Conservation (phyloP, 225 moss, liverwort and hornwort species). For the Takakia lepidozioides region DNA sequence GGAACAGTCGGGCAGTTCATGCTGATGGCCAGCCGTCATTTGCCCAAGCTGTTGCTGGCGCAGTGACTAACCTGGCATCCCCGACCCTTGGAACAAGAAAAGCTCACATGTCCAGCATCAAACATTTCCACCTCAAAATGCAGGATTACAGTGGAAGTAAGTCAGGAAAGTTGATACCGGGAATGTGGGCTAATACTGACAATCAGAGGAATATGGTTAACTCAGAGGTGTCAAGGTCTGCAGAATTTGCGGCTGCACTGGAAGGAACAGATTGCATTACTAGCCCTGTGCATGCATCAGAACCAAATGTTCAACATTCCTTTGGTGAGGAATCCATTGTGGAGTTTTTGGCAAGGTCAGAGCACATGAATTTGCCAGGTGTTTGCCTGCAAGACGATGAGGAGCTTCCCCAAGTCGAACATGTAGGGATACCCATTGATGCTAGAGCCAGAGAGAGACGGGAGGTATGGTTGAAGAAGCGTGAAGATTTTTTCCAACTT, state of each 20-base stretch:
- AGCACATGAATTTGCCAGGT: neutral
- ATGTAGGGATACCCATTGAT: slow-evolving; percentile 5
- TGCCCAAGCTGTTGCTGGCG: slow-evolving; percentile 26
- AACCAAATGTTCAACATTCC: neutral
- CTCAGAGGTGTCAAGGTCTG: neutral
- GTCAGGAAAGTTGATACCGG: slow-evolving; percentile 22
- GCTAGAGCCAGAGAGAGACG: slow-evolving; percentile 14
- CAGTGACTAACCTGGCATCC: slow-evolving; percentile 19
- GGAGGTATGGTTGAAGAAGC: slow-evolving; percentile 14
- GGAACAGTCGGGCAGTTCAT: slow-evolving; percentile 24
- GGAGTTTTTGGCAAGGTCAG: slow-evolving; percentile 6
- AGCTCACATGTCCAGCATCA: slow-evolving; percentile 37
- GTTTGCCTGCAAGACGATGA: slow-evolving; percentile 2
- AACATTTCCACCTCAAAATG: slow-evolving; percentile 29
- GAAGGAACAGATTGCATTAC: neutral
- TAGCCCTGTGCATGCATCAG: neutral
- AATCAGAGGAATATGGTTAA: neutral
- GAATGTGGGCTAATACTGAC: slow-evolving; percentile 18
- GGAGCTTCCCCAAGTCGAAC: neutral
- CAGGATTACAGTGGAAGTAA: slow-evolving; percentile 12
- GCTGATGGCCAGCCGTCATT: slow-evolving; percentile 19
- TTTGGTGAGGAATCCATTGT: slow-evolving; percentile 11
- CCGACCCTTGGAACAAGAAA: slow-evolving; percentile 28
- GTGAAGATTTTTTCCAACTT: slow-evolving; percentile 14
- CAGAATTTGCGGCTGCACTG: neutral